Percentiles rank a stretch among this genome's conserved stretches.
These are phyloP conservation scores for Podaxis sp. DNA, from an alignment of 768 basidiomycete species.

Conservation along the genomic window DNA sequence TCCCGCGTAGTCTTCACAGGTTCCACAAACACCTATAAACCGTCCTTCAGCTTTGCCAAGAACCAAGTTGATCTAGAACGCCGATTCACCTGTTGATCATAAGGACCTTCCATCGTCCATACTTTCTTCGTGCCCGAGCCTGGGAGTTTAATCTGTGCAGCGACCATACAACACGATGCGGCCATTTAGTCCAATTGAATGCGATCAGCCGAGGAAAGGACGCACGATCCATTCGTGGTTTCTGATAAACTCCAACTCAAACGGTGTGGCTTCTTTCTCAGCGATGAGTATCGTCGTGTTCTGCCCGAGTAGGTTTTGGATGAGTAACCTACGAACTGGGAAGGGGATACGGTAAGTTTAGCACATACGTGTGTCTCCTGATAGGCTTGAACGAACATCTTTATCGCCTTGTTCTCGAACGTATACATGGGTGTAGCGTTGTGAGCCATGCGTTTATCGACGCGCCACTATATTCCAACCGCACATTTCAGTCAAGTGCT, in stretches of 20 bases:
- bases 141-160: neutral
- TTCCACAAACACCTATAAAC: neutral
- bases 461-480: neutral
- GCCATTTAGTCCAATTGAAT: neutral
- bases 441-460: neutral
- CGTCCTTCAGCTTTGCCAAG: neutral
- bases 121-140: neutral
- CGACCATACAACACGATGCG: neutral
- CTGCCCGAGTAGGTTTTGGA: neutral
- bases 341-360: no score
- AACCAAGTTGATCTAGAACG: no score
- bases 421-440: neutral
- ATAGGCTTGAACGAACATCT: neutral
- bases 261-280: neutral
- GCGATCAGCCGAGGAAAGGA: neutral
- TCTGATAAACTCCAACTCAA: neutral
- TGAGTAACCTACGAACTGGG: neutral
- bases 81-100: neutral
- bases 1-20: neutral
- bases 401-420: neutral
- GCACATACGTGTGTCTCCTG: neutral
- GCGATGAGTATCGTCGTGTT: neutral
- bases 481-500: neutral
- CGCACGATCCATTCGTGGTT: conserved; percentile 2
- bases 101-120: neutral